Evolutionary conservation across 225 moss, liverwort and hornwort species (phyloP).

Genomic region (Physcomitrellopsis africana): DNA sequence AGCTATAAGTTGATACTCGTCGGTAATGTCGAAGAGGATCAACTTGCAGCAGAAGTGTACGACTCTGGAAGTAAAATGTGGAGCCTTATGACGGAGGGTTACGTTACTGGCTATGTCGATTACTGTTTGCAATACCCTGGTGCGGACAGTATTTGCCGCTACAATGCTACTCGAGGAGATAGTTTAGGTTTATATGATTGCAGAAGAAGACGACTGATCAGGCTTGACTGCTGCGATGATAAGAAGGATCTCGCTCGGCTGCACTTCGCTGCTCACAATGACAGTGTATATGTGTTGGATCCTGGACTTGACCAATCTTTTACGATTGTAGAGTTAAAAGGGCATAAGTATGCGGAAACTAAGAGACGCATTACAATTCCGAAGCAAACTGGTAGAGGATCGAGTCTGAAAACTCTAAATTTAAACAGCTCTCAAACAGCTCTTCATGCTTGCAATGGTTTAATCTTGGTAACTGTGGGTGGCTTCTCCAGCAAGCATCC

Average conservation of each 20-base stretch:
- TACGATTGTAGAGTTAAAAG: slow-evolving; percentile 34
- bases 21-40: slow-evolving; percentile 22
- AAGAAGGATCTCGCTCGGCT: slow-evolving; percentile 21
- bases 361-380: slow-evolving; percentile 30
- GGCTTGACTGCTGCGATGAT: slow-evolving; percentile 30
- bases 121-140: slow-evolving; percentile 29
- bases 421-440: slow-evolving; percentile 36
- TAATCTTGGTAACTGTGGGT: slow-evolving; percentile 39
- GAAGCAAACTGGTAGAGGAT: slow-evolving; percentile 36
- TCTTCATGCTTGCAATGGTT: slow-evolving; percentile 48
- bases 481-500: slow-evolving; percentile 39
- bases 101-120: slow-evolving; percentile 34
- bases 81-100: slow-evolving; percentile 29
- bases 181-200: slow-evolving; percentile 43
- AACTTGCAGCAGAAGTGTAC: slow-evolving; percentile 37
- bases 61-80: slow-evolving; percentile 32
- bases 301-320: slow-evolving; percentile 21
- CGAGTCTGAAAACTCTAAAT: slow-evolving; percentile 26
- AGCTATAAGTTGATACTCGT: slow-evolving; percentile 39
- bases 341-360: slow-evolving; percentile 22
- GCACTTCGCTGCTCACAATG: slow-evolving; percentile 29
- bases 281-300: slow-evolving; percentile 32
- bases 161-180: slow-evolving; percentile 33
- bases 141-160: slow-evolving; percentile 15
- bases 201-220: slow-evolving; percentile 20